Evolutionary conservation across 2,329 filamentous ascomycete species (phyloP).

Genomic region (Fusarium sp.): DNA sequence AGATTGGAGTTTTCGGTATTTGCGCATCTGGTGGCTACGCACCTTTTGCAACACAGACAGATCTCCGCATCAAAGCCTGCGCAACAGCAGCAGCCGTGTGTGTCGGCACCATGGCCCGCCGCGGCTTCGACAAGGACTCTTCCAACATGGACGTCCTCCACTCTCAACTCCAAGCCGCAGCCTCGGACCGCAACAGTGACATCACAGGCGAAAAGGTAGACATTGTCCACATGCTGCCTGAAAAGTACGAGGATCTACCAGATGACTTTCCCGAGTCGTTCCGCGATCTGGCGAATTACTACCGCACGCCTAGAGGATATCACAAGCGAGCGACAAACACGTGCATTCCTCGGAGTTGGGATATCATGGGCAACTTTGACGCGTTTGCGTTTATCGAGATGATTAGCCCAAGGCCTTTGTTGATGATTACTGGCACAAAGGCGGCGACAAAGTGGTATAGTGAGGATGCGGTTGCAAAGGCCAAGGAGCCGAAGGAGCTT

Average conservation of each 20-base stretch:
- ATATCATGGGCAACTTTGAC: not conserved
- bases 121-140: not conserved
- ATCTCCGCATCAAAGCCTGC: not conserved
- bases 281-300: not conserved
- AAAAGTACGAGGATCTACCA: not conserved
- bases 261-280: not conserved
- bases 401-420: not conserved
- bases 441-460: slow-evolving; percentile 1
- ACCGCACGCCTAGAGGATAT: not conserved
- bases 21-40: not conserved
- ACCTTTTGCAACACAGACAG: not conserved
- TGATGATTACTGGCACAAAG: not conserved
- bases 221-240: not conserved
- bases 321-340: not conserved
- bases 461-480: slow-evolving; percentile 17
- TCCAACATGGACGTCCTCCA: not conserved
- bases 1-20: not conserved
- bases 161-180: not conserved
- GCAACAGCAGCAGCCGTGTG: not conserved
- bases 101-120: not conserved
- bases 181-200: not conserved
- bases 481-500: slow-evolving; percentile 34
- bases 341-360: not conserved
- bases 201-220: not conserved
- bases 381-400: not conserved